phyloP scores from a whole-genome alignment of 305 asterid genomes.

The Fraxinus nigra region DNA sequence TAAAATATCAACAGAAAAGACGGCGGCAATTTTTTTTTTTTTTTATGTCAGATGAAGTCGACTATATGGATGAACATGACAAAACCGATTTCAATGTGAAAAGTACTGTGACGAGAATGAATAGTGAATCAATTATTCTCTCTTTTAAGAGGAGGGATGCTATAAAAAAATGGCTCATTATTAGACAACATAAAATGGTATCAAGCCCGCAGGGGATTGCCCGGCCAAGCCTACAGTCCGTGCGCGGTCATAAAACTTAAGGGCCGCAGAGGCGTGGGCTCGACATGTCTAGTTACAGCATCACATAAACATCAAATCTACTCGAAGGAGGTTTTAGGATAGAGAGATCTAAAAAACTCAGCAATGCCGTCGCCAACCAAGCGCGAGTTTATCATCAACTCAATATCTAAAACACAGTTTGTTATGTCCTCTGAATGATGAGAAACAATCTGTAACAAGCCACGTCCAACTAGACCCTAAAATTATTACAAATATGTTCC shows the following conservation, averaged over 20 bases:
- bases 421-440: neutral
- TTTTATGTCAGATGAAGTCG: no score
- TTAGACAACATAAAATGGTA: neutral
- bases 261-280: neutral
- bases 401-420: neutral
- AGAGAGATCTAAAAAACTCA: neutral
- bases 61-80: no score
- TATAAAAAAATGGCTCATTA: no score
- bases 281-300: neutral
- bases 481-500: neutral
- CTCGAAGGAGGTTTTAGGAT: neutral
- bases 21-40: no score
- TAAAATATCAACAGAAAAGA: no score
- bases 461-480: neutral
- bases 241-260: neutral
- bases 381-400: neutral
- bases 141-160: no score
- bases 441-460: neutral
- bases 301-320: neutral
- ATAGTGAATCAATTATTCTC: no score
- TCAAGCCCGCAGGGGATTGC: neutral
- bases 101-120: no score
- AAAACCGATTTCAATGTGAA: no score
- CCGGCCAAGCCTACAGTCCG: neutral
- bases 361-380: neutral